phyloP scores from a whole-genome alignment of 306 rosid species.

The Prosopis cineraria region DNA sequence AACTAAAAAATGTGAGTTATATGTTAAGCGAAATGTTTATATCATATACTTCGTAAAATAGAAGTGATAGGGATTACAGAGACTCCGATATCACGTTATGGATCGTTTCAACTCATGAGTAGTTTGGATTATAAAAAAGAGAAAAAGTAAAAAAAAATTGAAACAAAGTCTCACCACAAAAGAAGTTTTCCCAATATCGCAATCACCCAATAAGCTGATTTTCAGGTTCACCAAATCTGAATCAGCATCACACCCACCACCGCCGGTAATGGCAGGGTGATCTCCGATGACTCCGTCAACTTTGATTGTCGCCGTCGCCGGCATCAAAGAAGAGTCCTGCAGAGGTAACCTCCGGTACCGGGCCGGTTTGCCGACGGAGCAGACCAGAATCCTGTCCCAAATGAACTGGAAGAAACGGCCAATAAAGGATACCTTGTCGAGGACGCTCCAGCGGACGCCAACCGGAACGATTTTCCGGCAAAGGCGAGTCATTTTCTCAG shows the following conservation, averaged over 20 bases:
- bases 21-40: neutral
- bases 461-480: constrained; percentile 62
- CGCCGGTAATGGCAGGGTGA: neutral
- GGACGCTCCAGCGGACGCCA: constrained; percentile 55
- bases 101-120: neutral
- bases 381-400: constrained; percentile 70
- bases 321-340: constrained; percentile 16
- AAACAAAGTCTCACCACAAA: constrained; percentile 63
- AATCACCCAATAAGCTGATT: constrained; percentile 92
- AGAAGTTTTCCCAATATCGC: constrained; percentile 91
- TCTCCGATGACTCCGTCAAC: constrained; percentile 8
- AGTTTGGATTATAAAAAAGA: neutral
- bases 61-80: neutral
- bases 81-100: neutral
- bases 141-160: no score
- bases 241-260: constrained; percentile 56
- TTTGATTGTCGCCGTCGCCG: neutral
- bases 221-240: constrained; percentile 82
- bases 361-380: constrained; percentile 54
- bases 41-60: neutral
- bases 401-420: constrained; percentile 70
- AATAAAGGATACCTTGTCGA: constrained; percentile 58
- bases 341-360: constrained; percentile 56
- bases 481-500: constrained; percentile 64
- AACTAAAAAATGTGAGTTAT: no score